These are phyloP conservation scores for Chrysoporthe deuterocubensis DNA, from an alignment of 2,329 filamentous ascomycete genomes.

Conservation along the genomic window DNA sequence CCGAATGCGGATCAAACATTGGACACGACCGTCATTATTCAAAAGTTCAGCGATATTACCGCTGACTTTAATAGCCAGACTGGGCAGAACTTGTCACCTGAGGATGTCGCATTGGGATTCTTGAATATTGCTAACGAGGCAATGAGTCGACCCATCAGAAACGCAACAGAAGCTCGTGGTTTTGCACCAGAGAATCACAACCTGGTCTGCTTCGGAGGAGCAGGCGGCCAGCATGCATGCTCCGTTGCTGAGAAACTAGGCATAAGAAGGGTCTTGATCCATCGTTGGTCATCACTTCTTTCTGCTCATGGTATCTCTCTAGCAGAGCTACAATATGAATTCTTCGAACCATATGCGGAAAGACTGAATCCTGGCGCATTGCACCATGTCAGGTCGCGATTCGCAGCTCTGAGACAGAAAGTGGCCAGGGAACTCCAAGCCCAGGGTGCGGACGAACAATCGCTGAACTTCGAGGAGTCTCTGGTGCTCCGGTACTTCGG, in stretches of 20 bases:
- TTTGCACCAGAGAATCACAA: conserved; percentile 62
- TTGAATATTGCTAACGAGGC: conserved; percentile 77
- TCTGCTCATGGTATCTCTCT: conserved; percentile 49
- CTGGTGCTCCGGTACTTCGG: conserved; percentile 55
- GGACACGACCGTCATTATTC: conserved; percentile 44
- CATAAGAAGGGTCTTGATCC: conserved; percentile 43
- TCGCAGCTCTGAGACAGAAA: conserved; percentile 35
- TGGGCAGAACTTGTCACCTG: conserved; percentile 36
- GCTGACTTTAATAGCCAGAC: conserved; percentile 45
- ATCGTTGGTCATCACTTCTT: conserved; percentile 38
- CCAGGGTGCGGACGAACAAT: conserved; percentile 30
- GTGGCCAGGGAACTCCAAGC: conserved; percentile 37
- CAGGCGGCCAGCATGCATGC: conserved; percentile 46
- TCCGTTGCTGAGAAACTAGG: conserved; percentile 43
- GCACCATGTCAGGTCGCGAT: conserved; percentile 31
- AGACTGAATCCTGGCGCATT: conserved; percentile 28
- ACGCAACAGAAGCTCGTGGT: conserved; percentile 65
- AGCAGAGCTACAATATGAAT: conserved; percentile 44
- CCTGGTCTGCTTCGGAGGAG: conserved; percentile 51
- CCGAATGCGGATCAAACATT: conserved; percentile 63
- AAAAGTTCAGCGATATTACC: conserved; percentile 48
- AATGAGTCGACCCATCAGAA: conserved; percentile 77
- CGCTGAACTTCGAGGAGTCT: conserved; percentile 43
- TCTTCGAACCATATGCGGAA: conserved; percentile 39
- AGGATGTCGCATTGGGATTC: conserved; percentile 67